Percentiles rank a stretch among this genome's conserved stretches.
phyloP scores from a whole-genome alignment of 1,139 yeast species.

The Pichia sp. region DNA sequence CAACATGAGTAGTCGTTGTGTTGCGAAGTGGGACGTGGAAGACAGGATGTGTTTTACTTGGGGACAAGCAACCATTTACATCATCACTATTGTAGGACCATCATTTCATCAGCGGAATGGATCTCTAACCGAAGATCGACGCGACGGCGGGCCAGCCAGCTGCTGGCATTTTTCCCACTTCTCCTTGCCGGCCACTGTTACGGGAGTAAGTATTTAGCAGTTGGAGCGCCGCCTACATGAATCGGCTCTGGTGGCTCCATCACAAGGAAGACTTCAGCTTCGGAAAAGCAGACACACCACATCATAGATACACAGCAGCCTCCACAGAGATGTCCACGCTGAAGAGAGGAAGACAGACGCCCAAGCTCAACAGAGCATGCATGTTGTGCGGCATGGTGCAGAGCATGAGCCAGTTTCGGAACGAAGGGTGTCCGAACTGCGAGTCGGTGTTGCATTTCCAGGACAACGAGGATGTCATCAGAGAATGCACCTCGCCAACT shows the following conservation, averaged over 20 bases:
- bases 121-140: neutral
- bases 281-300: too few relatives aligned
- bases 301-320: too few relatives aligned
- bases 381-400: slow-evolving; percentile 95
- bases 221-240: neutral
- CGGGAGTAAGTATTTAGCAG: neutral
- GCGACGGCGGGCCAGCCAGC: neutral
- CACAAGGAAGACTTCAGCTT: neutral
- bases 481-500: slow-evolving; percentile 93
- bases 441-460: slow-evolving; percentile 71
- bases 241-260: neutral
- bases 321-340: slow-evolving; percentile 16
- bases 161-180: too few relatives aligned
- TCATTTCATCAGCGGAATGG: neutral
- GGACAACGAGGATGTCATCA: slow-evolving; percentile 75
- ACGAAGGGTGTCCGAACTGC: slow-evolving; percentile 96
- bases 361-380: slow-evolving; percentile 86
- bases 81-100: neutral
- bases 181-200: too few relatives aligned
- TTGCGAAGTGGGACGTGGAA: too few relatives aligned
- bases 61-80: neutral
- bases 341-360: slow-evolving; percentile 32
- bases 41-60: too few relatives aligned
- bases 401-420: slow-evolving; percentile 64
- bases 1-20: neutral